Conservation (phyloP, 192 early-diverging fungal genomes). For the Coemansia sp. region DNA sequence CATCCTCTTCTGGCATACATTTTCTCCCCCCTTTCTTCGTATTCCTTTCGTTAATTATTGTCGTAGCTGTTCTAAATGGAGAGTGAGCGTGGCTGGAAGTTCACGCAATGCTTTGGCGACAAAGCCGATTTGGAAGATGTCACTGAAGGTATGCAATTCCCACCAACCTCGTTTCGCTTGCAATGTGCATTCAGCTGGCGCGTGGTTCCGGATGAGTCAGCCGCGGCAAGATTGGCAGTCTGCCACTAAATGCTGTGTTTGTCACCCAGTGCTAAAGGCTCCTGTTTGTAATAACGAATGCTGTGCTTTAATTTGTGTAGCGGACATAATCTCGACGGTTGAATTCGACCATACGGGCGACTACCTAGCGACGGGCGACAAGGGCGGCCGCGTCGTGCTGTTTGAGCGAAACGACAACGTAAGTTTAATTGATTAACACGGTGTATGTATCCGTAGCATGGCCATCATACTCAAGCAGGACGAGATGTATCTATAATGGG, state of each 20-base stretch:
- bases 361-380: slow-evolving; percentile 96
- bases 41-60: slow-evolving; percentile 9
- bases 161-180: neutral
- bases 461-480: neutral
- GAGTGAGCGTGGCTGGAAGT: slow-evolving; percentile 73
- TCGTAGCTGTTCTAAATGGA: slow-evolving; percentile 35
- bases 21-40: neutral
- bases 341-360: slow-evolving; percentile 98
- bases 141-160: slow-evolving; percentile 82
- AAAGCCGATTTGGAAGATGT: slow-evolving; percentile 98
- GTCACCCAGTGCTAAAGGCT: neutral
- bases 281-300: neutral
- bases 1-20: slow-evolving; percentile 5
- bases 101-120: slow-evolving; percentile 99
- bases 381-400: slow-evolving; percentile 95
- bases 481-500: neutral
- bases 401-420: slow-evolving; percentile 97
- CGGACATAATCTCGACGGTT: slow-evolving; percentile 98
- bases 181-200: neutral
- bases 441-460: neutral
- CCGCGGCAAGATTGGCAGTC: neutral
- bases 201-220: neutral
- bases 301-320: slow-evolving; percentile 52
- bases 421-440: slow-evolving; percentile 40
- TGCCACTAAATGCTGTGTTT: neutral